A percentile compares a stretch with the other conserved stretches of the same genome.
Evolutionary conservation across 2,329 filamentous ascomycete genomes (phyloP).

Genomic region (Juglanconis sp.): DNA sequence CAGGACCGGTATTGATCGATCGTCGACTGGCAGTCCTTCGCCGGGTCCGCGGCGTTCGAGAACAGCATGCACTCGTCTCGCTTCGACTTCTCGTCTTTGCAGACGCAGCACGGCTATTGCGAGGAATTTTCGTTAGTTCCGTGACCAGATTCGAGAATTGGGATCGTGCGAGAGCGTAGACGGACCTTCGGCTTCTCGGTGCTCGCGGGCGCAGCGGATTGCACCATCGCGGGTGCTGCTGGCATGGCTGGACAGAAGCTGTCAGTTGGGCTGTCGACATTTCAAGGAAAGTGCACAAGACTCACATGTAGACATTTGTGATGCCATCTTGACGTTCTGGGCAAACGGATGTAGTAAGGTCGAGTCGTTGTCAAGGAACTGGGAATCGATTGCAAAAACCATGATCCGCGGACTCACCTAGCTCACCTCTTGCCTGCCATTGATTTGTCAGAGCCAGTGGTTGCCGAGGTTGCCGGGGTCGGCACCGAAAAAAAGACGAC

Average conservation of each 20-base stretch:
- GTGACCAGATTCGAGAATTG: background rate
- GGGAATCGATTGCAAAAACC: background rate
- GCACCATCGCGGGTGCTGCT: conserved; percentile 1
- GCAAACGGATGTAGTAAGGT: background rate
- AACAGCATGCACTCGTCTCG: conserved; percentile 99
- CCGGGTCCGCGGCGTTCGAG: conserved; percentile 77
- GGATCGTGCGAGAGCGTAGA: background rate
- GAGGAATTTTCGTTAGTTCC: background rate
- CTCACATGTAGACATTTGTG: conserved; percentile 13
- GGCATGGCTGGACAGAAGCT: conserved; percentile 7
- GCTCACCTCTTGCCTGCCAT: conserved; percentile 17
- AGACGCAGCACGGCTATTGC: conserved; percentile 88
- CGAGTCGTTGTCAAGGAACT: background rate
- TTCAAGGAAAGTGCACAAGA: background rate
- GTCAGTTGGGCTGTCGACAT: background rate
- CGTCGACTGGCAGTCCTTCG: conserved; percentile 76
- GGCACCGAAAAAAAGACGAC: background rate
- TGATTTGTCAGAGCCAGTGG: conserved; percentile 16
- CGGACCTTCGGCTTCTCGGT: conserved; percentile 18
- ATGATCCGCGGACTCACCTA: conserved; percentile 9
- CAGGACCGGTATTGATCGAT: conserved; percentile 85
- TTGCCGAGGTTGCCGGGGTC: conserved; percentile 2
- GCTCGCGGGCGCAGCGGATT: background rate
- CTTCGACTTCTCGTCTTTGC: conserved; percentile 87
- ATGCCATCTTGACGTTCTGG: conserved; percentile 7